A percentile compares a stretch with the other conserved stretches of the same genome.
Conservation (phyloP, 805 yeast genomes). For the Sungouiella thailandica region DNA sequence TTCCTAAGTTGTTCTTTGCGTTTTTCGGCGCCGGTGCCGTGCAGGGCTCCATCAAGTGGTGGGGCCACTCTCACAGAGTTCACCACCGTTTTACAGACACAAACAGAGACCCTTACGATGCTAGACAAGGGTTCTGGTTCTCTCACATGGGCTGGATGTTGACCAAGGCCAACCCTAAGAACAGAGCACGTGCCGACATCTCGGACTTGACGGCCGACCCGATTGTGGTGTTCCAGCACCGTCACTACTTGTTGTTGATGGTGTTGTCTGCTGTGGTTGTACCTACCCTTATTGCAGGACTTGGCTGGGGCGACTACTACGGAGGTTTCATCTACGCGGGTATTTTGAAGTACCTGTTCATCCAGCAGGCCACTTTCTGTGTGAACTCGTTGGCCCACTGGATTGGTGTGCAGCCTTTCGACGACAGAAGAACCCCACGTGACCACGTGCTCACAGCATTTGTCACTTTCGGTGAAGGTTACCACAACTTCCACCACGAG, state of each 20-base stretch:
- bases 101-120: conserved; percentile 78
- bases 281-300: conserved; percentile 46
- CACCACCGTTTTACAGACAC: conserved; percentile 88
- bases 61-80: conserved; percentile 81
- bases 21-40: conserved; percentile 78
- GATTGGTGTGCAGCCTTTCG: conserved; percentile 83
- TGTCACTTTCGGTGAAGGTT: conserved; percentile 85
- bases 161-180: conserved; percentile 72
- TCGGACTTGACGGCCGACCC: conserved; percentile 72
- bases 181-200: conserved; percentile 77
- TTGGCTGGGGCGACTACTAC: conserved; percentile 31
- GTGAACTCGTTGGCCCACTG: conserved; percentile 84
- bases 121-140: conserved; percentile 78
- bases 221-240: conserved; percentile 77
- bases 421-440: conserved; percentile 82
- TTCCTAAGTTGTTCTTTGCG: conserved; percentile 62
- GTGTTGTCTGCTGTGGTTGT: conserved; percentile 53
- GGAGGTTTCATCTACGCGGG: conserved; percentile 83
- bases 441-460: conserved; percentile 77
- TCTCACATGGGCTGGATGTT: conserved; percentile 88
- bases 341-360: conserved; percentile 58
- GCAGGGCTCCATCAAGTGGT: conserved; percentile 85
- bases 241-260: conserved; percentile 67
- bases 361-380: conserved; percentile 84
- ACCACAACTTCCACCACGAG: conserved; percentile 88